Conservation (phyloP, 164 flowering plant genomes). For the Nymphaea colorata region DNA sequence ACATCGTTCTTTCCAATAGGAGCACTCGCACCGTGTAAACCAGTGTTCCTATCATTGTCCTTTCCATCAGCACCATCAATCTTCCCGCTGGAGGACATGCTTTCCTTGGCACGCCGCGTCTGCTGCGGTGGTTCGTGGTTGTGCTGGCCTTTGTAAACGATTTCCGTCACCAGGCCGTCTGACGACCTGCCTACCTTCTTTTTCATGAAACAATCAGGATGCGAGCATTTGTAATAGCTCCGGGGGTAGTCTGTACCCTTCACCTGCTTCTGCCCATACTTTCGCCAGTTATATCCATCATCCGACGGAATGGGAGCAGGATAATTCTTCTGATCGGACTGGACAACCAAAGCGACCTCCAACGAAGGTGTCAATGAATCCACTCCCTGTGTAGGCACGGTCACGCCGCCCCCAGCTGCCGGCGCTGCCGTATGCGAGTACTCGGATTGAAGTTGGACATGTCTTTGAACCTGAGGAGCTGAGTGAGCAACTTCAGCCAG, state of each 20-base stretch:
- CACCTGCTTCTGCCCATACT: conserved; percentile 92
- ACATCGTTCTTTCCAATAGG: background rate
- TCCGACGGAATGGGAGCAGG: conserved; percentile 19
- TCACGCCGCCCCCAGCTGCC: conserved; percentile 22
- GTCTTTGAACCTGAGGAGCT: conserved; percentile 18
- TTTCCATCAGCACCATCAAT: background rate
- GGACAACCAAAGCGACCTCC: conserved; percentile 6
- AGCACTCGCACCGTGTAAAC: background rate
- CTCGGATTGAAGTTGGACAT: conserved; percentile 21
- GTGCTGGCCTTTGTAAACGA: conserved; percentile 59
- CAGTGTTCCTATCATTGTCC: background rate
- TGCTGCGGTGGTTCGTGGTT: conserved; percentile 74
- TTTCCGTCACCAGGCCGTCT: conserved; percentile 40
- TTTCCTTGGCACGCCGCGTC: conserved; percentile 25
- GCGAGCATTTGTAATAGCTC: conserved; percentile 78
- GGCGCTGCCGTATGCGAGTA: conserved; percentile 27
- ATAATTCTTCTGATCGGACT: conserved; percentile 14
- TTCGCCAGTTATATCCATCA: conserved; percentile 91
- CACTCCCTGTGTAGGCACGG: conserved; percentile 16
- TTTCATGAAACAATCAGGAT: conserved; percentile 53
- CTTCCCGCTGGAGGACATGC: conserved; percentile 6
- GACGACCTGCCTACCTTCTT: conserved; percentile 60
- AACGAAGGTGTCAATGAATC: conserved; percentile 12
- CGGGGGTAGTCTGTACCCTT: conserved; percentile 66
- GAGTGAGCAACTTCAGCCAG: conserved; percentile 18